Percentiles rank a stretch among this genome's conserved stretches.
Conservation (phyloP, 2,329 filamentous ascomycete genomes). For the Apiospora aurea region DNA sequence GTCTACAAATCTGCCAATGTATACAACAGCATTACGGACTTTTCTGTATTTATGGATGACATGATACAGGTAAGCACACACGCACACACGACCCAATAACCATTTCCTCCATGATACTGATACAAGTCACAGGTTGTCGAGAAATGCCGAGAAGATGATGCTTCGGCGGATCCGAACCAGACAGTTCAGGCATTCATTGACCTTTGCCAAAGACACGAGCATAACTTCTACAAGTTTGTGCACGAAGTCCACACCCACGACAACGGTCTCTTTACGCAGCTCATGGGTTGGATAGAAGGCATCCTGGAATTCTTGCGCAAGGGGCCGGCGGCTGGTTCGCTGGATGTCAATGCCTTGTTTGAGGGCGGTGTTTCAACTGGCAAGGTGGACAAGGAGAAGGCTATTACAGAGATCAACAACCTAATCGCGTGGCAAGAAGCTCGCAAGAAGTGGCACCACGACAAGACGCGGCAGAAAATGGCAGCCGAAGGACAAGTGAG, state of each 20-base stretch:
- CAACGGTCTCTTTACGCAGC: conserved; percentile 91
- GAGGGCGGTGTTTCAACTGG: conserved; percentile 76
- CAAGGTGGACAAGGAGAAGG: conserved; percentile 73
- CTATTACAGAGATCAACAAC: conserved; percentile 80
- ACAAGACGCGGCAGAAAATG: conserved; percentile 99
- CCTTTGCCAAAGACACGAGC: conserved; percentile 90
- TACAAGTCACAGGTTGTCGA: conserved; percentile 62
- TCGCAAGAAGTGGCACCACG: conserved; percentile 96
- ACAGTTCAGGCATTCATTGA: conserved; percentile 99
- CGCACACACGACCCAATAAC: neutral
- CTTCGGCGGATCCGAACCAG: conserved; percentile 95
- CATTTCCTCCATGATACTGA: conserved; percentile 31
- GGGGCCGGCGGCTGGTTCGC: conserved; percentile 82
- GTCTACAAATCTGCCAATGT: conserved; percentile 99
- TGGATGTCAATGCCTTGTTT: conserved; percentile 95
- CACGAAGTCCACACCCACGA: conserved; percentile 98
- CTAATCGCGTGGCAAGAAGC: conserved; percentile 95
- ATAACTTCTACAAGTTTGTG: conserved; percentile 98
- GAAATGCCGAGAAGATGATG: conserved; percentile 74
- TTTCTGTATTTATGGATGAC: conserved; percentile 91
- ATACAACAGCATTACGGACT: conserved; percentile 96
- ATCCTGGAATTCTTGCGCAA: conserved; percentile 92
- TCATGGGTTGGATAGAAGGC: conserved; percentile 97
- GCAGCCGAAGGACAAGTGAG: conserved; percentile 75
- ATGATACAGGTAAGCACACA: conserved; percentile 73